A percentile compares a stretch with the other conserved stretches of the same genome.
Conservation (phyloP, 768 basidiomycete genomes). For the Lentinula sp. region DNA sequence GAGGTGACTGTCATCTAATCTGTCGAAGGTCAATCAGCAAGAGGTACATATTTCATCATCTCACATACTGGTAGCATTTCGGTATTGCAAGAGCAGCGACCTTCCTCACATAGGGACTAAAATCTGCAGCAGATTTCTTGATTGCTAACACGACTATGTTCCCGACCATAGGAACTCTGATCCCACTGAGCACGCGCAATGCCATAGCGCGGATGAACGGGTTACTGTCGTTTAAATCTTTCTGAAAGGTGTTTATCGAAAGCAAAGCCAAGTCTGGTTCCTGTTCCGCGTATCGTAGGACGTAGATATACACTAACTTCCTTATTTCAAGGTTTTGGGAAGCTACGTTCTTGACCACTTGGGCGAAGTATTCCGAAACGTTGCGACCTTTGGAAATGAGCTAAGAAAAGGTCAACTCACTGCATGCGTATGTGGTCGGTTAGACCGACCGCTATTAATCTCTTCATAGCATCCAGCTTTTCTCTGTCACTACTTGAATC, state of each 20-base stretch:
- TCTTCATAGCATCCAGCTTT: conserved; percentile 92
- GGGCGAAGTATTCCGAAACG: conserved; percentile 91
- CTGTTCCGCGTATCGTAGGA: conserved; percentile 86
- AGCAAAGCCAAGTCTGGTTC: conserved; percentile 94
- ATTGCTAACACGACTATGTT: conserved; percentile 82
- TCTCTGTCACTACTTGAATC: conserved; percentile 87
- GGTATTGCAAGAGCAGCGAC: conserved; percentile 86
- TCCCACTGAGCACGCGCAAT: conserved; percentile 85
- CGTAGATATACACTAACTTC: conserved; percentile 97
- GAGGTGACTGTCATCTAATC: conserved; percentile 70
- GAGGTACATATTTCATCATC: neutral
- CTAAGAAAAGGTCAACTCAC: conserved; percentile 29
- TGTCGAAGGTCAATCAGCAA: conserved; percentile 22
- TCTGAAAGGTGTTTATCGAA: conserved; percentile 98
- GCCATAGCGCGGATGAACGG: conserved; percentile 97
- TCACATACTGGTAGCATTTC: conserved; percentile 64
- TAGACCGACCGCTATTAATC: conserved; percentile 79
- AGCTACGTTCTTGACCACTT: conserved; percentile 96
- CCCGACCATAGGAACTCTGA: conserved; percentile 85
- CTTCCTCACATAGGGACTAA: conserved; percentile 93
- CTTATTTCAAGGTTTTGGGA: conserved; percentile 89
- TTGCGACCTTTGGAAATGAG: conserved; percentile 90
- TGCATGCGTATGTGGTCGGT: neutral
- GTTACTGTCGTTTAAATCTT: conserved; percentile 87
- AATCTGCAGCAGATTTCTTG: conserved; percentile 86